Conservation (phyloP, 1,284 basidiomycete species). For the Porogramme epimiltina region DNA sequence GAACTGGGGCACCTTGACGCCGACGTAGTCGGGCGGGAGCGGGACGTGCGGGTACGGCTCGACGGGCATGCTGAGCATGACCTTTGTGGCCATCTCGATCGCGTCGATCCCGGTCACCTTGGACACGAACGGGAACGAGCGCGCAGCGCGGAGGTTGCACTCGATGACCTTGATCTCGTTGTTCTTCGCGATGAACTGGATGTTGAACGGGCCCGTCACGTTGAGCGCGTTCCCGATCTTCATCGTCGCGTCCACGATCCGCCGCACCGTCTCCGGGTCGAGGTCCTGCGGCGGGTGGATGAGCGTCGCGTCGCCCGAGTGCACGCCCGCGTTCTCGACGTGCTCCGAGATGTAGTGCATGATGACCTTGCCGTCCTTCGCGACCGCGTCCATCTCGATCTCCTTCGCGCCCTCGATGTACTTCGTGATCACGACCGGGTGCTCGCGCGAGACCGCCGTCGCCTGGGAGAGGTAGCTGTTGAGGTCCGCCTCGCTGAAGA, state of each 20-base stretch:
- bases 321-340: slow-evolving; percentile 98
- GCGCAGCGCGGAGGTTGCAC: slow-evolving; percentile 96
- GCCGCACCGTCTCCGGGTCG: slow-evolving; percentile 93
- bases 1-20: slow-evolving; percentile 99
- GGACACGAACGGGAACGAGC: slow-evolving; percentile 99
- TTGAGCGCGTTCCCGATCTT: slow-evolving; percentile 99
- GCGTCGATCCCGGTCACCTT: slow-evolving; percentile 98
- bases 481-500: slow-evolving; percentile 91
- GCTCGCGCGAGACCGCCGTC: slow-evolving; percentile 95
- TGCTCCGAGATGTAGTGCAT: slow-evolving; percentile 99
- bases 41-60: slow-evolving; percentile 89
- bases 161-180: slow-evolving; percentile 99
- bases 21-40: slow-evolving; percentile 92
- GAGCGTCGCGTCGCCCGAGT: slow-evolving; percentile 97
- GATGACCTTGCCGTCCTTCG: slow-evolving; percentile 95
- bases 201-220: slow-evolving; percentile 98
- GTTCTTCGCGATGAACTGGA: slow-evolving; percentile 99
- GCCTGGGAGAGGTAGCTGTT: slow-evolving; percentile 93
- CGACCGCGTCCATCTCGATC: slow-evolving; percentile 99
- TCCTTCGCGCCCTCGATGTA: slow-evolving; percentile 99
- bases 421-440: slow-evolving; percentile 98
- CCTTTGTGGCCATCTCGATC: slow-evolving; percentile 98
- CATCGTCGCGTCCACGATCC: slow-evolving; percentile 94
- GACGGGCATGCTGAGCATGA: slow-evolving; percentile 92
- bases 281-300: slow-evolving; percentile 98